Conservation (phyloP, 2,329 filamentous ascomycete genomes). For the Chrysoporthe cubensis region DNA sequence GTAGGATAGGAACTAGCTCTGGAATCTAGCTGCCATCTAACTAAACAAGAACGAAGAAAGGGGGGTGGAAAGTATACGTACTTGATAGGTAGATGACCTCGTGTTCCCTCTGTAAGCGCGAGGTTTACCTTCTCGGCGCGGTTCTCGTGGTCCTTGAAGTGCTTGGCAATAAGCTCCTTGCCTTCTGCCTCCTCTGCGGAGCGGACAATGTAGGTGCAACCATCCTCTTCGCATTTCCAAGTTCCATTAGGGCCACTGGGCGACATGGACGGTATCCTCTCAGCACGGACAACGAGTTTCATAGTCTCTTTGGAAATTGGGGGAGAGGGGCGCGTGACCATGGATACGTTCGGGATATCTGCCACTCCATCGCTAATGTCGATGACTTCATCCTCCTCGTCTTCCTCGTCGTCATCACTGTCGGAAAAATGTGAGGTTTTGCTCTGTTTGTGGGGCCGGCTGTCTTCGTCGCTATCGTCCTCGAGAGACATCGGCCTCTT, state of each 20-base stretch:
- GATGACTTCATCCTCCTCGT: slow-evolving; percentile 31
- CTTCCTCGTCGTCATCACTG: slow-evolving; percentile 36
- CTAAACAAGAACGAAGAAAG: slow-evolving; percentile 31
- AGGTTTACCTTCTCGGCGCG: slow-evolving; percentile 55
- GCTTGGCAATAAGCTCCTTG: slow-evolving; percentile 60
- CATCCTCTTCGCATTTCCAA: slow-evolving; percentile 68
- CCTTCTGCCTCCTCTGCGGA: slow-evolving; percentile 60
- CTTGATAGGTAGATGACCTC: slow-evolving; percentile 60
- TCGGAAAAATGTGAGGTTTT: slow-evolving; percentile 42
- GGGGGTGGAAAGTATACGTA: slow-evolving; percentile 47
- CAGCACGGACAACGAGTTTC: slow-evolving; percentile 52
- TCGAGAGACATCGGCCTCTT: slow-evolving; percentile 36
- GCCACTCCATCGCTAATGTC: slow-evolving; percentile 25
- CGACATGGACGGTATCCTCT: slow-evolving; percentile 52
- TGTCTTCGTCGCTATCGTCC: slow-evolving; percentile 42
- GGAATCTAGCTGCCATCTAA: neutral
- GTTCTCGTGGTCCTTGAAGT: slow-evolving; percentile 64
- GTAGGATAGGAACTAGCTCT: neutral
- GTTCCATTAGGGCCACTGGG: slow-evolving; percentile 63
- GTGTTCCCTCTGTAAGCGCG: slow-evolving; percentile 59
- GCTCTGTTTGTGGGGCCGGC: slow-evolving; percentile 37
- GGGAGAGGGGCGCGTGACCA: slow-evolving; percentile 26
- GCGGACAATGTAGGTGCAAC: slow-evolving; percentile 67
- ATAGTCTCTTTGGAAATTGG: slow-evolving; percentile 37
- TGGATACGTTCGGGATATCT: slow-evolving; percentile 10